Percentiles rank a stretch among this genome's conserved stretches.
Conservation (phyloP, 371 early-diverging fungal species). For the Circinella umbellata region DNA sequence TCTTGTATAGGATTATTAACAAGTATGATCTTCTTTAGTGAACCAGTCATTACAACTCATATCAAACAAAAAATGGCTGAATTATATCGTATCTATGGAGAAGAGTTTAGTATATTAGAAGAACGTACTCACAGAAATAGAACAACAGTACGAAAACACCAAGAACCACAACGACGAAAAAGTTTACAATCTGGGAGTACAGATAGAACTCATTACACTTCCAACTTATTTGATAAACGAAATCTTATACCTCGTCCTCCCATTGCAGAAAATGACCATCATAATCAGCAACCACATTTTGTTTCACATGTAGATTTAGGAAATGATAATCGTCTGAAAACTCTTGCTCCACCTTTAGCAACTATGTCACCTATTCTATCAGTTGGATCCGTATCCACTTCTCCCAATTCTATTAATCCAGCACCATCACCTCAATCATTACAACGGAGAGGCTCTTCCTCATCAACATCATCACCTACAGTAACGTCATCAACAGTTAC, state of each 20-base stretch:
- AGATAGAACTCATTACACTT: not conserved
- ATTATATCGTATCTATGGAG: conserved; percentile 6
- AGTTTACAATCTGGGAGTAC: not conserved
- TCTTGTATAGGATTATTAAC: conserved; percentile 26
- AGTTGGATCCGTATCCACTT: too few species aligned
- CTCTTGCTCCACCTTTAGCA: not conserved
- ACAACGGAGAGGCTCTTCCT: too few species aligned
- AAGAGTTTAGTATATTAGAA: conserved; percentile 15
- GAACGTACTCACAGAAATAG: not conserved
- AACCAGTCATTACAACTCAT: conserved; percentile 23
- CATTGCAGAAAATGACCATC: not conserved
- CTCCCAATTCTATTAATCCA: not conserved
- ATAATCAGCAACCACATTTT: not conserved
- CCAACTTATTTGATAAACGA: conserved; percentile 1
- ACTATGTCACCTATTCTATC: too few species aligned
- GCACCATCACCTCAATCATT: too few species aligned
- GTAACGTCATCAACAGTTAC: not conserved
- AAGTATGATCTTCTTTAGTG: conserved; percentile 36
- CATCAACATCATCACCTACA: not conserved
- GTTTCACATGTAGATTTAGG: not conserved
- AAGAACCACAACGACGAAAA: not conserved
- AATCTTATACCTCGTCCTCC: not conserved
- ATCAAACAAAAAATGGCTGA: not conserved
- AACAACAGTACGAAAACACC: not conserved
- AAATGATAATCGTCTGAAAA: not conserved